Conservation (phyloP, 2,329 filamentous ascomycete genomes). For the Peltaster fructicola region DNA sequence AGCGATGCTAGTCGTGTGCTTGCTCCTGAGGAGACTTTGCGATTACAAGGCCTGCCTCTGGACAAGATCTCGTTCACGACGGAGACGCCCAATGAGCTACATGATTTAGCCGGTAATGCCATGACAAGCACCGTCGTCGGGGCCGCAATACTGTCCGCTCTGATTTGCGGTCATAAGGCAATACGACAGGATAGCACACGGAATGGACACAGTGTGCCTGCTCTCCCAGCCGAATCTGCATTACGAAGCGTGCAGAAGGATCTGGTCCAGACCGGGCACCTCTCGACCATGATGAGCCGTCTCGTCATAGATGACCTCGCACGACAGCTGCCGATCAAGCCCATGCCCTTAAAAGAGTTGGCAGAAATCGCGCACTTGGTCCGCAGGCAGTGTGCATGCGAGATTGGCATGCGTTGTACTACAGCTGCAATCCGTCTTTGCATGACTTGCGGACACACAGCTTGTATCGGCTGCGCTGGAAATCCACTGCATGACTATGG, state of each 20-base stretch:
- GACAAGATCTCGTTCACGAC: slow-evolving; percentile 44
- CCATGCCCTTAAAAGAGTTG: too few species aligned
- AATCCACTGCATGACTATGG: slow-evolving; percentile 35
- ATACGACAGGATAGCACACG: neutral
- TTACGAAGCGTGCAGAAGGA: too few species aligned
- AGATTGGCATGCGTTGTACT: too few species aligned
- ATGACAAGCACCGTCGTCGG: slow-evolving; percentile 62
- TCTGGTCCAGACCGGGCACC: too few species aligned
- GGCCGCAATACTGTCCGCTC: slow-evolving; percentile 39
- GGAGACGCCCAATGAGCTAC: slow-evolving; percentile 39
- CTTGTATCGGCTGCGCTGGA: slow-evolving; percentile 35
- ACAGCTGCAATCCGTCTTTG: slow-evolving; percentile 31
- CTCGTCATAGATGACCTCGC: too few species aligned
- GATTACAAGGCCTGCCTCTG: slow-evolving; percentile 51
- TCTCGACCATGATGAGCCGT: too few species aligned
- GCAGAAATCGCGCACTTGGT: too few species aligned
- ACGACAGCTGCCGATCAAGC: too few species aligned
- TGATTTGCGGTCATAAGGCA: slow-evolving; percentile 28
- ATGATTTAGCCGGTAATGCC: slow-evolving; percentile 60
- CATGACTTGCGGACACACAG: slow-evolving; percentile 34
- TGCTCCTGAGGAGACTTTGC: slow-evolving; percentile 43
- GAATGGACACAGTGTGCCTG: neutral
- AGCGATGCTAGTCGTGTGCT: slow-evolving; percentile 43
- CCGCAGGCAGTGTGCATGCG: too few species aligned
- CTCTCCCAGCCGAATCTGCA: slow-evolving; percentile 2